These are phyloP conservation scores for Globisporangium nodosum DNA, from an alignment of 352 stramenopile genomes.

Conservation along the genomic window DNA sequence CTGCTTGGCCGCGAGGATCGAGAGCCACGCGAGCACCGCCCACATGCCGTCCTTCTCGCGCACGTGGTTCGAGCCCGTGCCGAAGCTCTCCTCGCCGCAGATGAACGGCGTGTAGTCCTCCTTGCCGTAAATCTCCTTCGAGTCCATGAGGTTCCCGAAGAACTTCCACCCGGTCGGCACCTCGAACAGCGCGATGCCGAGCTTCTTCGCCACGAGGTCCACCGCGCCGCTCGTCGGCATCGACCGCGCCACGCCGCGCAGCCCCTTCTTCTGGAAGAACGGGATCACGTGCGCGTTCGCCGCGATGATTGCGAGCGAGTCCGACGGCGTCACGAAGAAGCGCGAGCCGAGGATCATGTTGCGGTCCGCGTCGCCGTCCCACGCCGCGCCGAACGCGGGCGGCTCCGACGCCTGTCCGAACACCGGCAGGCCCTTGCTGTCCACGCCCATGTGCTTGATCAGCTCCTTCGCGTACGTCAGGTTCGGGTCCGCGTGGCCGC, in stretches of 20 bases:
- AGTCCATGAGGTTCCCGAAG: conserved; percentile 99
- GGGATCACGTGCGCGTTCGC: conserved; percentile 96
- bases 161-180: conserved; percentile 99
- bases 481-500: conserved; percentile 98
- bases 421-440: conserved; percentile 71
- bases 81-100: conserved; percentile 98
- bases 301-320: conserved; percentile 98
- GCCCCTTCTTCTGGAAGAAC: conserved; percentile 93
- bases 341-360: conserved; percentile 98
- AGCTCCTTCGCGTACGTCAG: conserved; percentile 97
- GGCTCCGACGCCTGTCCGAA: conserved; percentile 70
- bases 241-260: conserved; percentile 94
- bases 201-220: conserved; percentile 95
- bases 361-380: conserved; percentile 97
- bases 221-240: conserved; percentile 98
- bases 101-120: conserved; percentile 98
- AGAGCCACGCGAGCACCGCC: conserved; percentile 98
- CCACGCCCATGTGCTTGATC: conserved; percentile 95
- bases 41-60: conserved; percentile 99
- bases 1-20: conserved; percentile 93
- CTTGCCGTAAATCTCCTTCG: conserved; percentile 92
- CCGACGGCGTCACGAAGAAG: conserved; percentile 99
- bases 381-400: conserved; percentile 92
- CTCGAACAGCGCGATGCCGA: conserved; percentile 95
- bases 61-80: conserved; percentile 98